Conservation (phyloP, 495 filamentous ascomycete species). For the Polyplosphaeria fusca region DNA sequence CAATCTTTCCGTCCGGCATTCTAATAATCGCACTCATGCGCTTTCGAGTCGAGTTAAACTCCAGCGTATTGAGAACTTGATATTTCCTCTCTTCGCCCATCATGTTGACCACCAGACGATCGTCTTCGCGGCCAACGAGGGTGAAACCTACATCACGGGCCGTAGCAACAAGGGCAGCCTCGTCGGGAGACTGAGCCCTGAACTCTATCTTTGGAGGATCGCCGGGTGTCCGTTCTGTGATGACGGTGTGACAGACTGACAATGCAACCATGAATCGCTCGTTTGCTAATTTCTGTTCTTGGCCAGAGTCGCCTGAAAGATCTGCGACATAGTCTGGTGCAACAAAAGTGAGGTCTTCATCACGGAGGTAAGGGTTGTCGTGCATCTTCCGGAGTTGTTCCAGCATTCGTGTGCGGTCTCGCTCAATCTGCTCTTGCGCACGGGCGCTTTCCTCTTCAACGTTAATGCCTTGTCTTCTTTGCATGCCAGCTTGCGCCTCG, state of each 20-base stretch:
- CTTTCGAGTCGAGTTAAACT: slow-evolving; percentile 96
- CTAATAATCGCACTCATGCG: slow-evolving; percentile 97
- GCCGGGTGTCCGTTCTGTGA: slow-evolving; percentile 83
- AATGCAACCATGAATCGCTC: slow-evolving; percentile 93
- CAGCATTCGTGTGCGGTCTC: slow-evolving; percentile 69
- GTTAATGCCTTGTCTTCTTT: slow-evolving; percentile 82
- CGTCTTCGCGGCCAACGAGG: slow-evolving; percentile 73
- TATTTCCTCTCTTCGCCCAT: slow-evolving; percentile 82
- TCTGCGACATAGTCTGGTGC: slow-evolving; percentile 85
- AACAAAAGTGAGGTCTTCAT: slow-evolving; percentile 87
- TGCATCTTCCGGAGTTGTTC: slow-evolving; percentile 69
- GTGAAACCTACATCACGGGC: slow-evolving; percentile 95
- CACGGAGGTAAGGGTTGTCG: slow-evolving; percentile 85
- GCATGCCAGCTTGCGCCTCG: slow-evolving; percentile 93
- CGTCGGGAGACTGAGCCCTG: slow-evolving; percentile 96
- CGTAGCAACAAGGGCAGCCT: slow-evolving; percentile 90
- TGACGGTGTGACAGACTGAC: slow-evolving; percentile 93
- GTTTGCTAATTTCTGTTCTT: slow-evolving; percentile 69
- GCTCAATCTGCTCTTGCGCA: slow-evolving; percentile 74
- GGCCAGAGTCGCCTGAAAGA: slow-evolving; percentile 70
- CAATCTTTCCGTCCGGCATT: slow-evolving; percentile 90
- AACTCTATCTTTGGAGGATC: slow-evolving; percentile 88
- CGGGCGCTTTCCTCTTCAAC: slow-evolving; percentile 73
- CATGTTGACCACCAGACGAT: slow-evolving; percentile 79
- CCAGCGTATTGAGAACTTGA: slow-evolving; percentile 87